Percentiles rank a stretch among this genome's conserved stretches.
These are phyloP conservation scores for Pseudogymnoascus sp. DNA, from an alignment of 2,329 filamentous ascomycete genomes.

Conservation along the genomic window DNA sequence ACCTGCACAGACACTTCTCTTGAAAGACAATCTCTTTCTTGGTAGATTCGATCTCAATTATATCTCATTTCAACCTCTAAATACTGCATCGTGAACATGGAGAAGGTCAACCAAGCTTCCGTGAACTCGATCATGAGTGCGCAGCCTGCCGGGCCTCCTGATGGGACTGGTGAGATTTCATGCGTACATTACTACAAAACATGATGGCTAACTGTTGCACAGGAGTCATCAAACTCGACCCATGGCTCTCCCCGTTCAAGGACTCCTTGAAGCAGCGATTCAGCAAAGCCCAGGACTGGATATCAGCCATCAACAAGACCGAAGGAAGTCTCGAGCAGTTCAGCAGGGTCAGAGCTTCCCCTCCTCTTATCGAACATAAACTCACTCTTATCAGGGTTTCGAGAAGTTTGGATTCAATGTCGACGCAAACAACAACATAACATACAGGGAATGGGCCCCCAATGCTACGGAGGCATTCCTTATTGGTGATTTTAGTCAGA, in stretches of 20 bases:
- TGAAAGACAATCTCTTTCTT: neutral
- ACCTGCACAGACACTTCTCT: neutral
- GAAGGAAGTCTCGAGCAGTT: constrained; percentile 92
- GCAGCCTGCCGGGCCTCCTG: constrained; percentile 47
- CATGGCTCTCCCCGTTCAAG: constrained; percentile 80
- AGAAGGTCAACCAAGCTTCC: constrained; percentile 22
- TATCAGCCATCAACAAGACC: constrained; percentile 69
- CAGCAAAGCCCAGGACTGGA: constrained; percentile 75
- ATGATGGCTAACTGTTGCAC: constrained; percentile 18
- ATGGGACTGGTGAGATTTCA: constrained; percentile 59
- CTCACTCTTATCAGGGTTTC: constrained; percentile 52
- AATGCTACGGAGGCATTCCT: constrained; percentile 78
- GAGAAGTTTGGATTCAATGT: constrained; percentile 84
- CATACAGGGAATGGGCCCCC: constrained; percentile 93
- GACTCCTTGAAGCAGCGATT: constrained; percentile 70
- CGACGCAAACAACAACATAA: constrained; percentile 71
- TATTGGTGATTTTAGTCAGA: constrained; percentile 84
- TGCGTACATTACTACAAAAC: neutral
- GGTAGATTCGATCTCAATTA: neutral
- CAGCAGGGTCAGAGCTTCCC: constrained; percentile 54
- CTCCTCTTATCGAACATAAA: constrained; percentile 12
- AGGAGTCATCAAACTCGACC: constrained; percentile 85
- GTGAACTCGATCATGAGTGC: constrained; percentile 27
- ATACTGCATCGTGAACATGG: constrained; percentile 21
- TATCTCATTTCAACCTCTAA: neutral